Base-by-base conservation (phyloP, 805 yeast genomes). In the Kuraishia capsulata region DNA sequence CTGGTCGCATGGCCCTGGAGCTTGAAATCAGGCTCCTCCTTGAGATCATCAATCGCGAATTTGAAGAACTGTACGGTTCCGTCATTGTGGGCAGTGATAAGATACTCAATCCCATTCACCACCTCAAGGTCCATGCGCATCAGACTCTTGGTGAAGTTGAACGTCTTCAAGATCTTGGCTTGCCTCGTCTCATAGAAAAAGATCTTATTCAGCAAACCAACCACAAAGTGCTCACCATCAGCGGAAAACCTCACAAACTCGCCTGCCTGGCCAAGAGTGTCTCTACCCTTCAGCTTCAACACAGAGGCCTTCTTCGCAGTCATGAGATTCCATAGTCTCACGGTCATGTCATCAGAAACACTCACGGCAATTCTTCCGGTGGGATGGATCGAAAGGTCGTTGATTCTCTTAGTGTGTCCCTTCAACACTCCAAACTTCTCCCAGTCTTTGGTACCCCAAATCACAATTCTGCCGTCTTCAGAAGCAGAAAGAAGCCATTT, bases 361-460 rank as follows among this genome's bases (percentile, higher is more conserved):
- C 94, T 81, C 20, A 92, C 73, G 4, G 97, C 97, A 41, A 92
- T 77, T 61, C 86, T 73, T 11, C 95, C 96, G 3, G 87, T 69
- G 14, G 95, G 94, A 58, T 92, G 98, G 29, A 92, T 82, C 21
- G 88, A 82, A 32, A 92, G 52, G 57, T 88, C 97, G 47, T 81
- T 83, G 32, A 92, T 73, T 38, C 83, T 69, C n/a, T 77, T 90
- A 33, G 71, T 71, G 60, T 90, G 97, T 10, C 97, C 97, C 57
- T 88, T 88, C 57, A 92, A 65, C 11, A 80, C 77, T 4, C 92
- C 95, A 56, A 86, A 79, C 32, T 78, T 71, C 54, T 92, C 97
- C 98, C 98, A 92, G 61, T 92, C 98, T 57, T 85, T 87, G 3
- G 92, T 83, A 58, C 97, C 71, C 98, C 98, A 92, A 31, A 92